Conservation (phyloP, 1,139 yeast genomes). For the Suhomyces maxii region DNA sequence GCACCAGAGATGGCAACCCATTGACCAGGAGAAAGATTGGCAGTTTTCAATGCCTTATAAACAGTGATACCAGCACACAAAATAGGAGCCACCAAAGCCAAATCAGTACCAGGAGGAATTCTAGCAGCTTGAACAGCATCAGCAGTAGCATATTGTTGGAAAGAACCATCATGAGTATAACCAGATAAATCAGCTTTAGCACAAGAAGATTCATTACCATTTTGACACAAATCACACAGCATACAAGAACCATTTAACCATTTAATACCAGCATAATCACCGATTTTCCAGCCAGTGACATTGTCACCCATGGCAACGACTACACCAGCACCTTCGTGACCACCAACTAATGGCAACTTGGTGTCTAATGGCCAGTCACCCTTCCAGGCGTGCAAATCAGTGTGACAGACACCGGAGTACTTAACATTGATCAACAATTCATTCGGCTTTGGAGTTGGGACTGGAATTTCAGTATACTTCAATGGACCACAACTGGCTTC, state of each 20-base stretch:
- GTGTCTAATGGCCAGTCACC: conserved; percentile 71
- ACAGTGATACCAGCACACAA: conserved; percentile 85
- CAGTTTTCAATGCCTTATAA: conserved; percentile 77
- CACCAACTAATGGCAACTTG: conserved; percentile 72
- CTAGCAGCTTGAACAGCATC: conserved; percentile 43
- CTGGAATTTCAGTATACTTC: conserved; percentile 61
- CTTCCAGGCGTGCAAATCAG: conserved; percentile 71
- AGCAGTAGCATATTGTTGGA: conserved; percentile 80
- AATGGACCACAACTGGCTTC: conserved; percentile 68
- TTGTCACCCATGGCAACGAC: conserved; percentile 71
- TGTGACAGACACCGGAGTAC: conserved; percentile 70
- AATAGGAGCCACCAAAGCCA: conserved; percentile 37
- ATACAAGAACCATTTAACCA: conserved; percentile 74
- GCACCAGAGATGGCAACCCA: conserved; percentile 85
- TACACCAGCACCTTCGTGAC: conserved; percentile 87
- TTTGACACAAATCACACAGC: conserved; percentile 71
- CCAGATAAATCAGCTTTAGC: conserved; percentile 69
- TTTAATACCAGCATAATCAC: conserved; percentile 78
- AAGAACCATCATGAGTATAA: conserved; percentile 78
- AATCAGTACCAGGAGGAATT: conserved; percentile 35
- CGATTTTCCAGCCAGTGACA: conserved; percentile 69
- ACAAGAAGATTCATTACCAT: conserved; percentile 70
- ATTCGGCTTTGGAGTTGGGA: conserved; percentile 59
- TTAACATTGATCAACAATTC: conserved; percentile 62
- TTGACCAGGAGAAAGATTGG: conserved; percentile 65